Percentiles rank a stretch among this genome's conserved stretches.
Evolutionary conservation across 306 rosid genomes (phyloP).

Genomic region (Inga leiocalycina): DNA sequence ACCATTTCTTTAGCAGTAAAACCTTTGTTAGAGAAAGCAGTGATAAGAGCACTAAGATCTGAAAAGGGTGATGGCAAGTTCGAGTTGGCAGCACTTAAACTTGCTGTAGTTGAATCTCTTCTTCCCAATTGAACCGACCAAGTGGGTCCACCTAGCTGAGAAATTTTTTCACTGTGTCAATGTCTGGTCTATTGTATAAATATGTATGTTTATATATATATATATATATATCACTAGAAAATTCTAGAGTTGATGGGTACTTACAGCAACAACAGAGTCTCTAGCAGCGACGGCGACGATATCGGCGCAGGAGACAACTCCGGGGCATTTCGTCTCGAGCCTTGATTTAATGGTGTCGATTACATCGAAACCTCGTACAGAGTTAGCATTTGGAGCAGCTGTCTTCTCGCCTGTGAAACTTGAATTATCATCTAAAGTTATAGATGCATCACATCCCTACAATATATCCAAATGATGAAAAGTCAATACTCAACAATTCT

Average conservation of each 20-base stretch:
- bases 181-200: neutral
- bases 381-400: conserved; percentile 54
- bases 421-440: conserved; percentile 64
- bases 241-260: neutral
- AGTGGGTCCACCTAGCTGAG: conserved; percentile 60
- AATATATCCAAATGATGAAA: neutral
- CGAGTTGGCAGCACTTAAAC: conserved; percentile 51
- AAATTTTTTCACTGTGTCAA: neutral
- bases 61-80: conserved; percentile 50
- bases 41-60: conserved; percentile 44
- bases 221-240: no score
- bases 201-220: no score
- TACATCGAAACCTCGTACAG: conserved; percentile 60
- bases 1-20: conserved; percentile 57
- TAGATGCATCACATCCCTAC: conserved; percentile 79
- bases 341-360: conserved; percentile 58
- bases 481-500: neutral
- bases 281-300: conserved; percentile 64
- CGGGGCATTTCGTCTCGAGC: conserved; percentile 50
- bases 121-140: conserved; percentile 65
- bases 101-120: conserved; percentile 79
- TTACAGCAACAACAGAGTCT: conserved; percentile 64
- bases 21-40: conserved; percentile 61
- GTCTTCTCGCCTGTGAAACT: conserved; percentile 66
- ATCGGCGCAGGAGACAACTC: conserved; percentile 76